Evolutionary conservation across 768 basidiomycete species (phyloP), one percentile per base, ranked within the genome.

Genomic region (Gelatoporia subvermispora): DNA sequence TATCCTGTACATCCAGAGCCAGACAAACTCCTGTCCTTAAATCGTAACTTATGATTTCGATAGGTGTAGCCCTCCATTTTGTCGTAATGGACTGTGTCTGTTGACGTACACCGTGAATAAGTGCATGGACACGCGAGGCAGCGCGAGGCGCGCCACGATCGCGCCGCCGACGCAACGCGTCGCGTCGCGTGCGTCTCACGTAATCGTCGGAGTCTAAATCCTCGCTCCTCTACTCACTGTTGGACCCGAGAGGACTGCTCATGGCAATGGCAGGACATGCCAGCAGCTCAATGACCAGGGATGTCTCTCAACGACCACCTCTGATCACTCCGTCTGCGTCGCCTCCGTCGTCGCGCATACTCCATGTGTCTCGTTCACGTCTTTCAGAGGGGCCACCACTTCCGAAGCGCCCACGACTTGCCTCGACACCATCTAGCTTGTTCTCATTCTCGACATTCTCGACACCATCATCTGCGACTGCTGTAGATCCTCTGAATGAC

Each of bases 281-380:
- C 9, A 5, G 38, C 20, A 31, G 15, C 41, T 28, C 35, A 7
- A 18, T 25, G 4, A 42, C 45, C 39, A 56, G 50, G 42, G 43
- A 44, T n/a, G 41, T 38, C 17, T 48, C 51, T 0, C 51, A 58
- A 37, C 50, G 50, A 2, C 41, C 54, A 18, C 45, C 71, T 5
- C 65, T 78, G 4, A 72, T 77, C 34, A 75, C 78, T 1, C 78
- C 79, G 22, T 79, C 79, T 20, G 72, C 73, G 2, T 81, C 81
- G 0, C 78, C 78, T 3, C 77, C 76, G 34, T 66, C 66, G 20
- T 61, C 63, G 21, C 57, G 62, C 13, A 47, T 61, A 22, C 60
- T 51, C 41, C 59, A 58, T 20, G 54, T 51, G n/a, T 55, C 62
- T 10, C 60, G 48, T 40, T 53, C 37, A 62, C 61, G 45, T 22